Percentiles rank a stretch among this genome's conserved stretches.
phyloP scores from a whole-genome alignment of 495 filamentous ascomycete species.

The Podospora sp. region DNA sequence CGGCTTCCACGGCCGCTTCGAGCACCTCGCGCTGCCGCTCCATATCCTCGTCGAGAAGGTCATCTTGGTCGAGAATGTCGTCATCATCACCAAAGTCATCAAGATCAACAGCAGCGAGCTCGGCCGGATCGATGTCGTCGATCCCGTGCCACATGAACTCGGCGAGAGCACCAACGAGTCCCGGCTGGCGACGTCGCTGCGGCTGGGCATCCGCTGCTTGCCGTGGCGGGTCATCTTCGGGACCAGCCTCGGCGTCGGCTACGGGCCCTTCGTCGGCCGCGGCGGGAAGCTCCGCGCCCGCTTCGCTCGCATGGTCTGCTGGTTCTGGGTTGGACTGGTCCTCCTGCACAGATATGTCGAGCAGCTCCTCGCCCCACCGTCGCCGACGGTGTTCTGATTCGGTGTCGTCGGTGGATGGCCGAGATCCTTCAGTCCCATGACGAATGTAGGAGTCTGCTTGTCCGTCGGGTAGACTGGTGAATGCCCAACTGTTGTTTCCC shows the following conservation, averaged over 20 bases:
- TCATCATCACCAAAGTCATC: conserved; percentile 45
- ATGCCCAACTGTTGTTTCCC: conserved; percentile 56
- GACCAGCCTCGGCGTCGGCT: not conserved
- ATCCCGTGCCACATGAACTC: conserved; percentile 52
- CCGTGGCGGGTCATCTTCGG: not conserved
- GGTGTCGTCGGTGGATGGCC: not conserved
- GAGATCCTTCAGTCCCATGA: not conserved
- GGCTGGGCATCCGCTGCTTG: conserved; percentile 3
- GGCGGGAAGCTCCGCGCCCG: not conserved
- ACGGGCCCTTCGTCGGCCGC: not conserved
- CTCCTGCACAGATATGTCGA: not conserved
- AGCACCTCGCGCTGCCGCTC: conserved; percentile 39
- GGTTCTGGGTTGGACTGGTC: not conserved
- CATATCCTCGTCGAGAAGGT: conserved; percentile 29
- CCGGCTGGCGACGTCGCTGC: conserved; percentile 29
- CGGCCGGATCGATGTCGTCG: conserved; percentile 40
- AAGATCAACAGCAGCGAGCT: conserved; percentile 29
- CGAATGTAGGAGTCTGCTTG: not conserved
- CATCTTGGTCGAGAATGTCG: conserved; percentile 31
- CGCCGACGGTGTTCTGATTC: not conserved
- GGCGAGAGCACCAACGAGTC: conserved; percentile 43
- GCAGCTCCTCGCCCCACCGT: not conserved
- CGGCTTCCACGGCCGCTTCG: conserved; percentile 46
- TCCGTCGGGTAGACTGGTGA: conserved; percentile 33
- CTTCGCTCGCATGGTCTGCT: not conserved